phyloP scores from a whole-genome alignment of 805 yeast species.

The Starmera pachycereana region DNA sequence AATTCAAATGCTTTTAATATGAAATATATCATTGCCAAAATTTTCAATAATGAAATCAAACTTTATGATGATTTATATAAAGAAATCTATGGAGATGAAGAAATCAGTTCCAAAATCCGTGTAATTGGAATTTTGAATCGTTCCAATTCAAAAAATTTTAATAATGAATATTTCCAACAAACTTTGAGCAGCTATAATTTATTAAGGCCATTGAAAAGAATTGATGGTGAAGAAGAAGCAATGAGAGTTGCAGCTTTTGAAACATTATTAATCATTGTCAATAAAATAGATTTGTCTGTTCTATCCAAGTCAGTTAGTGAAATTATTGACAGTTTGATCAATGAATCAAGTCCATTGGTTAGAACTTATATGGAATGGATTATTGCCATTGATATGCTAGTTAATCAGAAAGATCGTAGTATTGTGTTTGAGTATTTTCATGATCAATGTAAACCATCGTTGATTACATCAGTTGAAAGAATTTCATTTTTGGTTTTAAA shows the following conservation, averaged over 20 bases:
- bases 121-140: constrained; percentile 35
- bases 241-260: constrained; percentile 48
- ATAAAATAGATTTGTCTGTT: constrained; percentile 18
- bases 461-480: constrained; percentile 55
- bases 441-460: constrained; percentile 27
- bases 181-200: constrained; percentile 23
- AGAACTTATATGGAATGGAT: constrained; percentile 78
- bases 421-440: constrained; percentile 19
- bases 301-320: constrained; percentile 19
- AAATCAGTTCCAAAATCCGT: constrained; percentile 40
- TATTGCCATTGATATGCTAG: constrained; percentile 34
- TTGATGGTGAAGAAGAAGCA: constrained; percentile 64
- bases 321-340: constrained; percentile 28
- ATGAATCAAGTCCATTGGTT: constrained; percentile 71
- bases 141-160: constrained; percentile 17
- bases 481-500: constrained; percentile 45
- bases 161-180: constrained; percentile 13
- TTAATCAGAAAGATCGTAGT: constrained; percentile 13
- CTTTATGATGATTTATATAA: constrained; percentile 31
- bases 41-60: constrained; percentile 37
- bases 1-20: constrained; percentile 45
- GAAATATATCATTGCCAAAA: constrained; percentile 43
- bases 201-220: constrained; percentile 38
- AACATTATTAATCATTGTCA: constrained; percentile 37
- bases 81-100: constrained; percentile 45